phyloP scores from a whole-genome alignment of 1,284 basidiomycete genomes.

The Moniliella sp. region DNA sequence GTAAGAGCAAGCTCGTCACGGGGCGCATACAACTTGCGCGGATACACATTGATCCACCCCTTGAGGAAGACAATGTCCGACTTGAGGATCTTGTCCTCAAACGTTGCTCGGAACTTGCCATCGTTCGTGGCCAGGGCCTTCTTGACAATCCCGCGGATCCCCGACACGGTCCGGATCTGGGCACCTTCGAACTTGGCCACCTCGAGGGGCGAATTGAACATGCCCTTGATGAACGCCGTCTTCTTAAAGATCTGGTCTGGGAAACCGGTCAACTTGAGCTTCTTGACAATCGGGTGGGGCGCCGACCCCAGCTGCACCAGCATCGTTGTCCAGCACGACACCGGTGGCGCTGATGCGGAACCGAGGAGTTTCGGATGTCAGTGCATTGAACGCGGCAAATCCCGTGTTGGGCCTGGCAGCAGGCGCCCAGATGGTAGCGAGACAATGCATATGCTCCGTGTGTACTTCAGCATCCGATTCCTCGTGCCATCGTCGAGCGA shows the following conservation, averaged over 20 bases:
- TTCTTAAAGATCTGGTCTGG: slow-evolving; percentile 98
- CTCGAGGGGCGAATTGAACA: slow-evolving; percentile 79
- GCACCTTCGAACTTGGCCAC: slow-evolving; percentile 97
- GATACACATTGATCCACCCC: slow-evolving; percentile 87
- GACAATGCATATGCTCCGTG: slow-evolving; percentile 97
- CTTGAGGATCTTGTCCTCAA: slow-evolving; percentile 92
- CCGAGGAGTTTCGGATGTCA: slow-evolving; percentile 46
- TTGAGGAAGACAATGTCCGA: slow-evolving; percentile 87
- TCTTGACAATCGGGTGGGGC: slow-evolving; percentile 86
- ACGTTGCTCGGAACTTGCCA: slow-evolving; percentile 81
- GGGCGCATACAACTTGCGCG: slow-evolving; percentile 90
- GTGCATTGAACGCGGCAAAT: slow-evolving; percentile 77
- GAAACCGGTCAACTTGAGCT: slow-evolving; percentile 79
- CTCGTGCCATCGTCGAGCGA: slow-evolving; percentile 62
- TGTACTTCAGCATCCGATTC: slow-evolving; percentile 98
- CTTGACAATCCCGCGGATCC: slow-evolving; percentile 87
- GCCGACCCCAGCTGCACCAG: slow-evolving; percentile 10
- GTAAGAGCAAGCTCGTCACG: slow-evolving; percentile 58
- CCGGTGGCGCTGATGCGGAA: slow-evolving; percentile 86
- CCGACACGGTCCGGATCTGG: slow-evolving; percentile 78
- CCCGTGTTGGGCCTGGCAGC: slow-evolving; percentile 50
- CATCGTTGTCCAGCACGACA: slow-evolving; percentile 73
- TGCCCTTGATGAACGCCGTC: slow-evolving; percentile 91
- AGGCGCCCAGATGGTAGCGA: slow-evolving; percentile 54
- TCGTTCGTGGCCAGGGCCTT: slow-evolving; percentile 81